Evolutionary conservation across 352 stramenopile species (phyloP), one percentile per base, ranked within the genome.

Genomic region (Aphanomyces astaci): DNA sequence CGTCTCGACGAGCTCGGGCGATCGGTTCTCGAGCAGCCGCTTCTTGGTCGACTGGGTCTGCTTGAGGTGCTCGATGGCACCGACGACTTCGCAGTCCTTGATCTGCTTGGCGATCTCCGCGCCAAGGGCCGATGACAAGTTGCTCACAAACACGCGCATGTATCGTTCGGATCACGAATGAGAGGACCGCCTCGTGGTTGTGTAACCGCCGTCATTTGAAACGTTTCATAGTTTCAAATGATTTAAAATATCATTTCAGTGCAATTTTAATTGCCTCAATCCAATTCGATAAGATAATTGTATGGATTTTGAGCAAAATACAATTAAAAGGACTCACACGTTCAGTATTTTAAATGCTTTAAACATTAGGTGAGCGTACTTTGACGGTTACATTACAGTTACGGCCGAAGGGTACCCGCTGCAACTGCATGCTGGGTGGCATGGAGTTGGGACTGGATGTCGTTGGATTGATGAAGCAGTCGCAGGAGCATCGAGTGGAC

Each of bases 121-220:
- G 15, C 76, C 76, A 17, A 93, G 65, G 30, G 82, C 85, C 28
- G 81, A 86, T 31, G 78, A 74, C 56, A 93, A 70, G 55, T 90
- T 79, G 15, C 80, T 76, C 71, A 93, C 78, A 73, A 93, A 91
- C 64, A 93, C 77, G 51, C 81, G 81, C 83, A 89, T 90, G 0
- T 32, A 9, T 30, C 30, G 22, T 10, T 53, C 13, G 45, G 22
- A 22, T 59, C 51, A 7, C n/a, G 30, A 43, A 43, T 43, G 36
- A n/a, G n/a, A n/a, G n/a, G n/a, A n/a, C n/a, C n/a, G n/a, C n/a
- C n/a, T n/a, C n/a, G n/a, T n/a, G n/a, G n/a, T n/a, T 7, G 36
- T 43, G 36, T 15, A 43, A 43, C 36, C 36, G 36, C 36, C 36
- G 36, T 7, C 7, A 15, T 7, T 43, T 15, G 36, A 43, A 43